These are phyloP conservation scores for Solanum habrochaites DNA, from an alignment of 257 asterid species.

Conservation along the genomic window DNA sequence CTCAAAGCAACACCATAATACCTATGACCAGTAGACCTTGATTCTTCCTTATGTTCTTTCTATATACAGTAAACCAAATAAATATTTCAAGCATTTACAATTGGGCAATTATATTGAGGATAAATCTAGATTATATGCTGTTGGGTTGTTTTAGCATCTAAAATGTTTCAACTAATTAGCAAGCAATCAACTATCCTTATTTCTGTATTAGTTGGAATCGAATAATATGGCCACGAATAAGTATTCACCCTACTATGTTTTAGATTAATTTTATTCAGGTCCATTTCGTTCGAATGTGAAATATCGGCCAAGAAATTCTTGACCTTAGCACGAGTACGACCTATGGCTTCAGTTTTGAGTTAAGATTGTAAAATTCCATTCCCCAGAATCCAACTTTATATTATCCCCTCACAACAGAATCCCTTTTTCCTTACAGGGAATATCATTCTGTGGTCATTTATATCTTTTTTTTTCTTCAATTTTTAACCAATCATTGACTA, in stretches of 20 bases:
- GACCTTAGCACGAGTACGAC: conserved; percentile 30
- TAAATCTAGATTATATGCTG: background rate
- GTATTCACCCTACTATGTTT: background rate
- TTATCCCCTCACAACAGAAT: background rate
- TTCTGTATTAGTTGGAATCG: background rate
- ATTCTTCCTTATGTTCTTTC: background rate
- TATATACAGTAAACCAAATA: background rate
- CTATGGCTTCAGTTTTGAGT: conserved; percentile 43
- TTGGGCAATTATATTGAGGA: background rate
- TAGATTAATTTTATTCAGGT: background rate
- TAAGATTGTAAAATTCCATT: conserved; percentile 57
- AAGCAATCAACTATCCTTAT: background rate
- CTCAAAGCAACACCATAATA: background rate
- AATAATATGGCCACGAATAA: background rate
- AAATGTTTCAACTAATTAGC: background rate
- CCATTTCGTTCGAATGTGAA: conserved; percentile 19
- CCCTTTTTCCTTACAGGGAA: conserved; percentile 21
- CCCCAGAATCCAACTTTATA: conserved; percentile 30
- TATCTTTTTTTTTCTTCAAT: background rate
- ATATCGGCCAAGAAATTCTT: conserved; percentile 43
- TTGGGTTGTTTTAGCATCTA: background rate
- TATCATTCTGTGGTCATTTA: conserved; percentile 62
- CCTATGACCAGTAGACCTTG: background rate
- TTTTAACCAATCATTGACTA: conserved; percentile 25
- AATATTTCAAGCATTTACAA: background rate